Base-by-base conservation (phyloP, 2,329 filamentous ascomycete genomes). In the Thermoascus crustaceus region DNA sequence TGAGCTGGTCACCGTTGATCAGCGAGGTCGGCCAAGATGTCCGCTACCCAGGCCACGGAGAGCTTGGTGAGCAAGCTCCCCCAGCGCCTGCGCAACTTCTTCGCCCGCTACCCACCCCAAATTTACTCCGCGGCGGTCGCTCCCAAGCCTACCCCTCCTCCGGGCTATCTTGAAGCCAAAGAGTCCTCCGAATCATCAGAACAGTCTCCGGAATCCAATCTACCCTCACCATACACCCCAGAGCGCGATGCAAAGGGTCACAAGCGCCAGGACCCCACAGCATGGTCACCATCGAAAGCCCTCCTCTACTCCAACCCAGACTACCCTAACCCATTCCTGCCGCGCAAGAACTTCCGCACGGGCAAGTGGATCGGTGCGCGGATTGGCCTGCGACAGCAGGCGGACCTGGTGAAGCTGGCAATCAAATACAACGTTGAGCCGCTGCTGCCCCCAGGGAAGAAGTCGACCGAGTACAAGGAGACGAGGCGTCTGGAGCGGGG, bases 331-430 rank as follows among this genome's bases (percentile, higher is more conserved):
- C 89, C 89, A 0, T 98, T 98, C 69, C 70, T 78, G 42, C 76
- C 83, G 23, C 78, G 76, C 52, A 86, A 84, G 63, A 82, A 94
- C 66, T 77, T 82, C 23, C 66, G 70, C 26, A 94, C 86, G 0
- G 83, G 84, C 14, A 78, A 75, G 58, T 94, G 86, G 85, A 81
- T 87, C 47, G 76, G 86, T 45, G 85, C 91, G 0, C 73, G 79
- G 38, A 88, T 80, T 67, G 93, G 86, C 4, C 71, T 94, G 48
- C 77, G 91, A 37, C 76, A 85, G 42, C 91, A 98, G 69, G 88
- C 88, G 16, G 85, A 94, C 50, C 73, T 98, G 16, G 83, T 91
- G 50, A 93, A 94, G 66, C 63, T 96, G 52, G 87, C 91, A 4
- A 68, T 75, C 39, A 70, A 82, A 52, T 74, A 88, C 61, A 83